Evolutionary conservation across 2,329 filamentous ascomycete species (phyloP).

Genomic region (Aureobasidium sp.): DNA sequence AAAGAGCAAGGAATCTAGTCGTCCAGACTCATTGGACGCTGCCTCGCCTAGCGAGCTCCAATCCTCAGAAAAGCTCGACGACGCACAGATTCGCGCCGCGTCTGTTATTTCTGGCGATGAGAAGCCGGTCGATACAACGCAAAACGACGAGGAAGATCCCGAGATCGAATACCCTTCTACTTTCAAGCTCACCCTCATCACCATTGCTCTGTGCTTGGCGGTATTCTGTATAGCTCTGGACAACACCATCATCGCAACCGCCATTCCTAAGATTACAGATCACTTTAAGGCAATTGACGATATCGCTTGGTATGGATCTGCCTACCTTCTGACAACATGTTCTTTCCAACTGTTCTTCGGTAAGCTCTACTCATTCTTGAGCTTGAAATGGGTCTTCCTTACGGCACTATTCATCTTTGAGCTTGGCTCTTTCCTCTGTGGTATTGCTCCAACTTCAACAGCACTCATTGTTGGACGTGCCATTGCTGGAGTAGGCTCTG

Average conservation of each 20-base stretch:
- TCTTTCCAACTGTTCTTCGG: conserved; percentile 20
- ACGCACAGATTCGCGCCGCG: background rate
- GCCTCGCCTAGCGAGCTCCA: background rate
- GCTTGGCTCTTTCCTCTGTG: conserved; percentile 31
- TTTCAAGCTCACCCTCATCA: conserved; percentile 30
- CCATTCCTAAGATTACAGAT: conserved; percentile 24
- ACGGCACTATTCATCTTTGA: conserved; percentile 18
- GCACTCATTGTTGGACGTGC: conserved; percentile 48
- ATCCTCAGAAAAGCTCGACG: conserved; percentile 1
- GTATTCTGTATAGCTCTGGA: conserved; percentile 29
- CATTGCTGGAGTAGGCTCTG: conserved; percentile 44
- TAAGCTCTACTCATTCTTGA: conserved; percentile 16
- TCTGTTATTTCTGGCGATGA: conserved; percentile 2
- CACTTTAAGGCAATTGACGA: conserved; percentile 22
- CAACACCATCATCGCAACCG: conserved; percentile 31
- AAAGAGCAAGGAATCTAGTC: background rate
- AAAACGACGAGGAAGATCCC: conserved; percentile 16
- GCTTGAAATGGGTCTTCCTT: conserved; percentile 19
- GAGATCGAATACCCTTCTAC: conserved; percentile 32
- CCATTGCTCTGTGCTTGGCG: conserved; percentile 31
- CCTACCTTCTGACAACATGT: conserved; percentile 39
- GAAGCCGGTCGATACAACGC: background rate
- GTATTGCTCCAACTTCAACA: conserved; percentile 43
- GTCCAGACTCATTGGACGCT: background rate
- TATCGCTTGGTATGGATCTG: conserved; percentile 27